A percentile compares a stretch with the other conserved stretches of the same genome.
phyloP scores from a whole-genome alignment of 78 protist species.

The Chrysochromulina tobinii region DNA sequence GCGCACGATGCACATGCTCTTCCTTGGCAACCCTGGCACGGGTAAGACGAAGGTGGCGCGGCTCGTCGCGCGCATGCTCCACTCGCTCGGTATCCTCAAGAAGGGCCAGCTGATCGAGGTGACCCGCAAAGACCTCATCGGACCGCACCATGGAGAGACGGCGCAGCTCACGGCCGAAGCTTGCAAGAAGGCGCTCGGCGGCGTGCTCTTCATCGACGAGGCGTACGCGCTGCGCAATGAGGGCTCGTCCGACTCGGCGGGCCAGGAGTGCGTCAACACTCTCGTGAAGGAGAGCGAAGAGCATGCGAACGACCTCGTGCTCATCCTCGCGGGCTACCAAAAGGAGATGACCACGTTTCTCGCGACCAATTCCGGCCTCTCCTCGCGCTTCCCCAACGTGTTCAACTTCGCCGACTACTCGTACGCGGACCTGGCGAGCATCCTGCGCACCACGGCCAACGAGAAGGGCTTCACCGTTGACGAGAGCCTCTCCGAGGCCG shows the following conservation, averaged over 20 bases:
- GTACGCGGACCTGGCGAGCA: too few relatives aligned
- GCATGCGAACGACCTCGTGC: conserved; percentile 6
- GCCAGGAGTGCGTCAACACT: conserved; percentile 32
- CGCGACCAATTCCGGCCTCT: conserved; percentile 32
- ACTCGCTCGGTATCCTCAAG: not conserved
- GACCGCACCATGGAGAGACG: conserved; percentile 38
- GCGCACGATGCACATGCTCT: conserved; percentile 42
- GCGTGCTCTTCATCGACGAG: conserved; percentile 54
- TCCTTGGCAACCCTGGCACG: conserved; percentile 44
- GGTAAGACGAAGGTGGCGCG: conserved; percentile 48
- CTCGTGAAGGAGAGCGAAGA: conserved; percentile 38
- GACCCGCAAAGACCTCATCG: conserved; percentile 36
- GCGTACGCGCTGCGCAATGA: conserved; percentile 40
- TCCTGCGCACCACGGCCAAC: not conserved
- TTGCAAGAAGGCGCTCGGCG: conserved; percentile 29
- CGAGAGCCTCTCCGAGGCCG: not conserved
- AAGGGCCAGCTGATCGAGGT: conserved; percentile 37
- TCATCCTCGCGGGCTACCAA: conserved; percentile 42
- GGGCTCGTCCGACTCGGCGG: conserved; percentile 19
- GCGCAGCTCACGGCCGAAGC: conserved; percentile 7
- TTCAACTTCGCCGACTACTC: conserved; percentile 40
- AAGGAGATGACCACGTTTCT: conserved; percentile 38
- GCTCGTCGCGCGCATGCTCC: conserved; percentile 19
- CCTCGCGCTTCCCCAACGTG: conserved; percentile 47
- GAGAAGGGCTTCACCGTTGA: not conserved